These are phyloP conservation scores for Pythium dissimile DNA, from an alignment of 352 stramenopile genomes.

Conservation along the genomic window DNA sequence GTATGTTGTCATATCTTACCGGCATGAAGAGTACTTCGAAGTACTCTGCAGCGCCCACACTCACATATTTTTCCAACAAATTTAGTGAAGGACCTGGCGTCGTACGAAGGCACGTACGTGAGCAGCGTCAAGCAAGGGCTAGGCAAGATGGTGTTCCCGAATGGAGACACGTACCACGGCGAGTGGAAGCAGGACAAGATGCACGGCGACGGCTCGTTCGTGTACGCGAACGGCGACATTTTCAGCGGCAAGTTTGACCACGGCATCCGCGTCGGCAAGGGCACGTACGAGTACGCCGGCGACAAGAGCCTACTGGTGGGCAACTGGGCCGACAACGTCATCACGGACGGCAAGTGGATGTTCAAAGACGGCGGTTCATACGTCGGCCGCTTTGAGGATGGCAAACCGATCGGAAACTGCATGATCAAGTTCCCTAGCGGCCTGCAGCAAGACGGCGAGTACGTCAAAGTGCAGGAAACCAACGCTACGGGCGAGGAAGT, in stretches of 20 bases:
- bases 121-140: conserved; percentile 81
- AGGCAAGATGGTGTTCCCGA: conserved; percentile 91
- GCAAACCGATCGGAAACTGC: conserved; percentile 85
- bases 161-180: conserved; percentile 88
- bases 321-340: conserved; percentile 81
- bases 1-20: conserved; percentile 22
- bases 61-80: background rate
- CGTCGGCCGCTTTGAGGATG: conserved; percentile 80
- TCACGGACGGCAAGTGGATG: conserved; percentile 89
- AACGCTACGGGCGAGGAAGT: conserved; percentile 54
- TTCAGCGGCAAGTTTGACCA: conserved; percentile 83
- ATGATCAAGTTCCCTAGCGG: conserved; percentile 86
- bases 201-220: conserved; percentile 88
- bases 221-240: conserved; percentile 91
- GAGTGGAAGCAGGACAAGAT: conserved; percentile 85
- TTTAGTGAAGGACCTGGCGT: conserved; percentile 61
- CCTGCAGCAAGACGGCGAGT: conserved; percentile 83
- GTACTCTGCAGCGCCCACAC: too few relatives aligned
- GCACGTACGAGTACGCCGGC: conserved; percentile 85
- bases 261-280: conserved; percentile 82
- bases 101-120: conserved; percentile 86
- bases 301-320: conserved; percentile 86
- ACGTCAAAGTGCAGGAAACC: conserved; percentile 49
- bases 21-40: too few relatives aligned
- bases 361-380: conserved; percentile 88